phyloP scores from a whole-genome alignment of 306 rosid genomes.

The Leucaena leucocephala region DNA sequence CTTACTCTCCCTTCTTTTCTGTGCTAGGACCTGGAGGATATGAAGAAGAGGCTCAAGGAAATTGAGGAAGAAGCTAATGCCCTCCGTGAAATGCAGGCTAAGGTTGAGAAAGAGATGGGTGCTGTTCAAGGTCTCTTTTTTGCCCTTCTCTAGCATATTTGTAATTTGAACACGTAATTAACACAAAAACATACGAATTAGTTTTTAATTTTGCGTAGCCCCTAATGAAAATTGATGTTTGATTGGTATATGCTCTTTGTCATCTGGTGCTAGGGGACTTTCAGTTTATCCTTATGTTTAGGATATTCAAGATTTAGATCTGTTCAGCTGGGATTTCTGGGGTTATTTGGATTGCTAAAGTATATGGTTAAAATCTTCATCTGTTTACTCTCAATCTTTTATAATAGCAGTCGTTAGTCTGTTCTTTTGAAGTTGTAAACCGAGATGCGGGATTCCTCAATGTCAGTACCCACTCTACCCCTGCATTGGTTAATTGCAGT shows the following conservation, averaged over 20 bases:
- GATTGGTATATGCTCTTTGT: background rate
- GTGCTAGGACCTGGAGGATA: slow-evolving; percentile 89
- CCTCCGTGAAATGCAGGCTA: slow-evolving; percentile 98
- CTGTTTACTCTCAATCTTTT: background rate
- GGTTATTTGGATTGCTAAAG: background rate
- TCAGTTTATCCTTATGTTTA: background rate
- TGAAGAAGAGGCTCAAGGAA: slow-evolving; percentile 98
- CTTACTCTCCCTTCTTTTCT: slow-evolving; percentile 4
- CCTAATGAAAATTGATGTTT: background rate
- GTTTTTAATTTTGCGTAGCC: background rate
- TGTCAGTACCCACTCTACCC: background rate
- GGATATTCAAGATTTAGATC: background rate
- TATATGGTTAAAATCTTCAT: background rate
- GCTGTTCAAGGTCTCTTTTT: slow-evolving; percentile 67
- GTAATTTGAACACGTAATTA: background rate
- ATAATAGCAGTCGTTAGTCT: background rate
- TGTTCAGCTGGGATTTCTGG: background rate
- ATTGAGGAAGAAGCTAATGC: slow-evolving; percentile 97
- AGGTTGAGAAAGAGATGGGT: slow-evolving; percentile 99
- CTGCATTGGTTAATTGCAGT: background rate
- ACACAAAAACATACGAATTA: slow-evolving; percentile 3
- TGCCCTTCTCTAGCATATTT: slow-evolving; percentile 3
- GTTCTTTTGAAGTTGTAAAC: background rate
- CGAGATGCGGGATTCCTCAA: background rate
- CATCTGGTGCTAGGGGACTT: background rate